A percentile compares a stretch with the other conserved stretches of the same genome.
phyloP scores from a whole-genome alignment of 2,329 filamentous ascomycete genomes.

The Lachnellula suecica region DNA sequence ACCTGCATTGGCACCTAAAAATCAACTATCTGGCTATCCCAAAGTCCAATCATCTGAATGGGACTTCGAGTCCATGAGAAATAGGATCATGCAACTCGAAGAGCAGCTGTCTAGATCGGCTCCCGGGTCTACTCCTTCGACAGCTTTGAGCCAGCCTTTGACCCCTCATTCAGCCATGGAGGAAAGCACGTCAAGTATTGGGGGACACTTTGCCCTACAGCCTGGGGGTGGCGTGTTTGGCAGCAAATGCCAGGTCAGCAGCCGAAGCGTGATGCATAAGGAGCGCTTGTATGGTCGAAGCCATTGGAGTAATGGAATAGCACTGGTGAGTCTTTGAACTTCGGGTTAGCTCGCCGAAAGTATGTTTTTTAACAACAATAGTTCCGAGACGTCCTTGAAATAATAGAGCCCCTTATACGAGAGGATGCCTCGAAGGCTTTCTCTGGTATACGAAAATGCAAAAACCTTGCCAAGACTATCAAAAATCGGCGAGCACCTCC shows the following conservation, averaged over 20 bases:
- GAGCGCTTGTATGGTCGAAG: conserved; percentile 55
- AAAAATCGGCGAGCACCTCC: conserved; percentile 47
- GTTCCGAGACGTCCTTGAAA: conserved; percentile 44
- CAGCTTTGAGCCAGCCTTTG: too few relatives aligned
- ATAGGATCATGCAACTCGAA: conserved; percentile 44
- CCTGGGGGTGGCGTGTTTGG: conserved; percentile 35
- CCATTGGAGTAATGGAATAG: conserved; percentile 53
- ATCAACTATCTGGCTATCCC: too few relatives aligned
- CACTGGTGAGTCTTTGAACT: conserved; percentile 38
- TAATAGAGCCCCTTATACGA: conserved; percentile 41
- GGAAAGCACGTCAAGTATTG: conserved; percentile 37
- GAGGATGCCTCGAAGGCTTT: conserved; percentile 38
- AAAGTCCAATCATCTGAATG: conserved; percentile 21
- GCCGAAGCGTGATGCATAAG: conserved; percentile 51
- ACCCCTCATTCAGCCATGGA: conserved; percentile 35
- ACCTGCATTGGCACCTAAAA: conserved; percentile 23
- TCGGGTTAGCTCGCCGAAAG: neutral
- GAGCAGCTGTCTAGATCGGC: conserved; percentile 37
- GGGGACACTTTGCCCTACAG: conserved; percentile 44
- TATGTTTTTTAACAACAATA: conserved; percentile 25
- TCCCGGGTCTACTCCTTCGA: too few relatives aligned
- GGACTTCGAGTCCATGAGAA: conserved; percentile 40
- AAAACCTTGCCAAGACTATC: conserved; percentile 50
- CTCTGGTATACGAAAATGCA: conserved; percentile 47
- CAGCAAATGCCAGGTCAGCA: conserved; percentile 34